A percentile compares a stretch with the other conserved stretches of the same genome.
These are phyloP conservation scores for Xylaria digitata DNA, from an alignment of 2,329 filamentous ascomycete genomes.

Conservation along the genomic window DNA sequence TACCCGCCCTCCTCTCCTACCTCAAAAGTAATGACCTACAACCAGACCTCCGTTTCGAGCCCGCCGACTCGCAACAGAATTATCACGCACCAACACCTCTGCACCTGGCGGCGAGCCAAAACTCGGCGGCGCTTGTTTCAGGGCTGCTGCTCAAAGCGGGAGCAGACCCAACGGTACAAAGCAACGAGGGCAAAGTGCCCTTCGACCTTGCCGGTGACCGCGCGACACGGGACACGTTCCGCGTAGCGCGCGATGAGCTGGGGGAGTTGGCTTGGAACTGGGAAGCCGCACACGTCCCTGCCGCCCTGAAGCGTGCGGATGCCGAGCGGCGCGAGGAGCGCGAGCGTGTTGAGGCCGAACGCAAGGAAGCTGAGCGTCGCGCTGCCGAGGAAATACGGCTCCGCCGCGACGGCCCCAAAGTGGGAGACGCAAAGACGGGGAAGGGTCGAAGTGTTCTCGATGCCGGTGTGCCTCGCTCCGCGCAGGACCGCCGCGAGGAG, in stretches of 20 bases:
- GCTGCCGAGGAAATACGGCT: conserved; percentile 80
- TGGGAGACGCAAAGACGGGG: conserved; percentile 48
- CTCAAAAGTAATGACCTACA: conserved; percentile 79
- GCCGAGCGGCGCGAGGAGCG: conserved; percentile 75
- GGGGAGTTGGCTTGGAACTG: conserved; percentile 83
- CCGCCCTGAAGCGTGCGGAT: conserved; percentile 76
- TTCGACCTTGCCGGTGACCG: conserved; percentile 91
- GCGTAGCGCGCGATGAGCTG: conserved; percentile 83
- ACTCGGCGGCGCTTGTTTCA: conserved; percentile 79
- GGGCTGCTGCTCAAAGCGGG: conserved; percentile 80
- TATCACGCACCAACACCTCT: conserved; percentile 85
- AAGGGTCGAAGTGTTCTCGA: conserved; percentile 66
- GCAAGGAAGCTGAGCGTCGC: conserved; percentile 76
- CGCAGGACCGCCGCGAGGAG: conserved; percentile 83
- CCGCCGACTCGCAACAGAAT: conserved; percentile 72
- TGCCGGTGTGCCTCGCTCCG: conserved; percentile 74
- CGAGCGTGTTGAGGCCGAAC: conserved; percentile 76
- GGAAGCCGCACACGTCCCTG: conserved; percentile 78
- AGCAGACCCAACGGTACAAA: conserved; percentile 78
- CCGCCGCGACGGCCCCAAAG: conserved; percentile 71
- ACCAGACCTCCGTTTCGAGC: conserved; percentile 80
- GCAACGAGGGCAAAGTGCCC: conserved; percentile 81
- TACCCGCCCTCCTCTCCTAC: conserved; percentile 87
- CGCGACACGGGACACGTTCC: conserved; percentile 88
- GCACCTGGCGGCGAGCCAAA: conserved; percentile 85